Evolutionary conservation across 2,329 filamentous ascomycete species (phyloP).

Genomic region (Pseudonectria foliicola): DNA sequence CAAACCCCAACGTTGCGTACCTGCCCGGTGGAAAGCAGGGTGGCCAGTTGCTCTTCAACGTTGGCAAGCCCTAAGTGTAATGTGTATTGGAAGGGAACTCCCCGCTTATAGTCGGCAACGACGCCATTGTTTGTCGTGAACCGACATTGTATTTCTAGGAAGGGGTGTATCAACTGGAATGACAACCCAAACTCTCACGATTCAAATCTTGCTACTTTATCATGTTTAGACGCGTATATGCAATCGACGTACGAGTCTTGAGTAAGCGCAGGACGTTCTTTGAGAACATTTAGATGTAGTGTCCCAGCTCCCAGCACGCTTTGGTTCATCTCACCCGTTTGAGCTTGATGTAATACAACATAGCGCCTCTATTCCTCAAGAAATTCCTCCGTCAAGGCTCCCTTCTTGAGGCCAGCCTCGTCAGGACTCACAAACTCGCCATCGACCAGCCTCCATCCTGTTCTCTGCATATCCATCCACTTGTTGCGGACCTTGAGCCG

Average conservation of each 20-base stretch:
- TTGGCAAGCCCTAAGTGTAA: conserved; percentile 33
- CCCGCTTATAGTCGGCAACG: conserved; percentile 28
- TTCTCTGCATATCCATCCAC: conserved; percentile 59
- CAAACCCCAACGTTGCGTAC: conserved; percentile 94
- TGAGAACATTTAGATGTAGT: too few relatives aligned
- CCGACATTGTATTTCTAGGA: conserved; percentile 32
- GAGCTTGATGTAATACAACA: too few relatives aligned
- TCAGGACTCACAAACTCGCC: conserved; percentile 38
- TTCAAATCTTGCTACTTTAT: conserved; percentile 8
- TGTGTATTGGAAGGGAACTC: conserved; percentile 21
- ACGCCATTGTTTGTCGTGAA: conserved; percentile 15
- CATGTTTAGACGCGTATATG: background rate
- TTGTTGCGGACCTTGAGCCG: conserved; percentile 60
- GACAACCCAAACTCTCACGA: conserved; percentile 18
- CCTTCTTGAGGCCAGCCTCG: conserved; percentile 13
- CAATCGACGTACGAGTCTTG: too few relatives aligned
- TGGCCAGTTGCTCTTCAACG: conserved; percentile 46
- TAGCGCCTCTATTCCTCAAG: conserved; percentile 23
- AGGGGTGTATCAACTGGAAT: conserved; percentile 15
- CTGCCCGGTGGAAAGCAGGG: conserved; percentile 69
- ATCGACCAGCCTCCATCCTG: conserved; percentile 59
- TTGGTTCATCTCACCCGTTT: too few relatives aligned
- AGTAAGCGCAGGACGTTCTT: too few relatives aligned
- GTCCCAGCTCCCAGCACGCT: too few relatives aligned
- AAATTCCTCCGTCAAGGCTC: conserved; percentile 31